Base-by-base conservation (phyloP, 257 asterid genomes). In the Petunia secreta region DNA sequence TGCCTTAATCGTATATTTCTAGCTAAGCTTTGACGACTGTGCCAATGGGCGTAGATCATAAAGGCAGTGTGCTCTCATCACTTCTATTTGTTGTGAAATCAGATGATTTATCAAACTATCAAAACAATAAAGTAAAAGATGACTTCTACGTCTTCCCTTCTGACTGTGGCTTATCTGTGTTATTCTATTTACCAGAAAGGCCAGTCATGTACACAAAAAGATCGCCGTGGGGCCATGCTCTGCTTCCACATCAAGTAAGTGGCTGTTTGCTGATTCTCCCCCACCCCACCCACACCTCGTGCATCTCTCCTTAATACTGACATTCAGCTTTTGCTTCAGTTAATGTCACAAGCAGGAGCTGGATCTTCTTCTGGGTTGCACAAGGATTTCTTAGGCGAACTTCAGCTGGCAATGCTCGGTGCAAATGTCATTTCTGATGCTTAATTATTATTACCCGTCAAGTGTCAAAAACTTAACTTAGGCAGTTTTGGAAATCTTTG, bases 171-270 rank as follows among this genome's bases (percentile, higher is more conserved):
- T 50, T 25, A 14, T 25, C 78, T 82, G 66, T 16, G 78, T 50
- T 77, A 15, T 82, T 58, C 81, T 68, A 66, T 86, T 87, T 67
- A 43, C 74, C 91, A 95, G 99, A 89, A 76, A 89, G 91, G 85
- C 99, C 99, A 9, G 91, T 95, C 75, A 6, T 93, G 90, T 93
- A 92, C 80, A 77, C 91, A 63, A 91, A 87, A 87, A 86, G 83
- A 75, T 82, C 94, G 43, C 87, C 97, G 4, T 89, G 94, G 99
- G 90, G 93, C 41, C 93, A 86, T 44, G 68, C 86, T 34, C 64
- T 89, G 76, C 97, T 93, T 86, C 99, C 97, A 13, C 99, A 91
- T 87, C 77, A 82, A 97, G 98, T 95, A 86, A 79, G 83, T 48
- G 3, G 57, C 41, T 1, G 44, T 71, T 13, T 5, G 25, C 62